Evolutionary conservation across 805 yeast genomes (phyloP), one percentile per base, ranked within the genome.

Genomic region (Starmera dryadoides): DNA sequence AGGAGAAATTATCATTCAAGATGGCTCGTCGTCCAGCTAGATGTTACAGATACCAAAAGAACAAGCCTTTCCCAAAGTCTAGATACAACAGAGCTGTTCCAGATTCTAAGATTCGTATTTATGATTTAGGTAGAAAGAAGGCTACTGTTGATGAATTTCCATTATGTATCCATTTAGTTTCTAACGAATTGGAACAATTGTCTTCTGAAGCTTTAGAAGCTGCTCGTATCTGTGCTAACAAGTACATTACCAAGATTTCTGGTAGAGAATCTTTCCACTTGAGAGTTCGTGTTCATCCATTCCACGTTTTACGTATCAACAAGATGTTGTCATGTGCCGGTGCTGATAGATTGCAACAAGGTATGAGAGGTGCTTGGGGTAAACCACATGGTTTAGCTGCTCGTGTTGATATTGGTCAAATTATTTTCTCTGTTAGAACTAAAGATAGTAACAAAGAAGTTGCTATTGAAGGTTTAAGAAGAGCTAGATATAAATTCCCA

Each of bases 351-450:
- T 83, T 93, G 77, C 98, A 93, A 80, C 98, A 93, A 79, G 98
- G 98, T 89, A 93, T 93, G 98, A 91, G 98, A 87, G 95, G 95
- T 81, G 98, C 98, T 69, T 93, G 98, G 98, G 98, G 98, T 88
- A 93, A 93, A 81, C 98, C 98, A 65, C 96, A 89, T 64, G 98
- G 98, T 81, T 79, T 88, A 66, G 98, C 98, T 63, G 98, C 98
- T 64, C 88, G 98, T 75, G 98, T 93, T 70, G 76, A 76, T 77
- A 93, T 93, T 73, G 98, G 98, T 68, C 98, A 93, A 79, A 82
- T 93, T 70, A 81, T 93, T 69, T 81, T 93, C 77, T 91, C 98
- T 56, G 87, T 87, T 71, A 91, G 98, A 81, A 86, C 97, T 74
- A 91, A 84, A 81, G 98, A 93, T 75, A 73, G 81, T 65, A 89